A percentile compares a stretch with the other conserved stretches of the same genome.
phyloP scores from a whole-genome alignment of 371 early-diverging fungal genomes.

The Mucor irregularis region DNA sequence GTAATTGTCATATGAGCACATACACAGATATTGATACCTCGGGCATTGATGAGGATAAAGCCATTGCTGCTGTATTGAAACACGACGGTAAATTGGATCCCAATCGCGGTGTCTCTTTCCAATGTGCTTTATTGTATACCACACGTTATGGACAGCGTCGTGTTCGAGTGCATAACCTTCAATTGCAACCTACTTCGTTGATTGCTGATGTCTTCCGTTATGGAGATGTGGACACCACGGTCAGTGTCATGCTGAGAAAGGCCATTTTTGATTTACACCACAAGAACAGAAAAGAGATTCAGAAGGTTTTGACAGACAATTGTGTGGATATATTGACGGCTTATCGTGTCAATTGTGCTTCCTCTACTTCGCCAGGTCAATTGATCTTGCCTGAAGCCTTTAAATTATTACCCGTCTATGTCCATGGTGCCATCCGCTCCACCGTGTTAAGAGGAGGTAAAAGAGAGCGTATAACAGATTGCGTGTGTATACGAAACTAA shows the following conservation, averaged over 20 bases:
- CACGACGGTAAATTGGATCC: slow-evolving; percentile 93
- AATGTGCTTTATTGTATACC: slow-evolving; percentile 92
- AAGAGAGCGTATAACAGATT: neutral
- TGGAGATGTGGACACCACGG: slow-evolving; percentile 90
- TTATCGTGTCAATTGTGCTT: slow-evolving; percentile 92
- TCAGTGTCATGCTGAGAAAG: slow-evolving; percentile 82
- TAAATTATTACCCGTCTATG: slow-evolving; percentile 93
- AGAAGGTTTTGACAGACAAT: slow-evolving; percentile 81
- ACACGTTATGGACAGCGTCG: slow-evolving; percentile 84
- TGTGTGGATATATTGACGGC: slow-evolving; percentile 90
- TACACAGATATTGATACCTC: slow-evolving; percentile 91
- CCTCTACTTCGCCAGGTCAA: slow-evolving; percentile 89
- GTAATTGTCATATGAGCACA: slow-evolving; percentile 94
- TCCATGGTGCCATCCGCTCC: slow-evolving; percentile 80
- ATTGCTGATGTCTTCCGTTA: slow-evolving; percentile 88
- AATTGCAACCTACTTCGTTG: slow-evolving; percentile 74
- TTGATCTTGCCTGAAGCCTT: slow-evolving; percentile 95
- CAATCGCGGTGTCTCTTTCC: slow-evolving; percentile 81
- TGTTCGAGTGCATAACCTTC: slow-evolving; percentile 89
- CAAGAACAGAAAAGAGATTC: slow-evolving; percentile 74
- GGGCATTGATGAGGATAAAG: slow-evolving; percentile 87
- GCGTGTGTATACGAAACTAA: neutral
- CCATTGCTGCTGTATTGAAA: slow-evolving; percentile 83
- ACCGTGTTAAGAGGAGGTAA: slow-evolving; percentile 73
- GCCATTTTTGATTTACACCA: slow-evolving; percentile 76